Conservation (phyloP, 1,284 basidiomycete genomes). For the Tilletia setariae region DNA sequence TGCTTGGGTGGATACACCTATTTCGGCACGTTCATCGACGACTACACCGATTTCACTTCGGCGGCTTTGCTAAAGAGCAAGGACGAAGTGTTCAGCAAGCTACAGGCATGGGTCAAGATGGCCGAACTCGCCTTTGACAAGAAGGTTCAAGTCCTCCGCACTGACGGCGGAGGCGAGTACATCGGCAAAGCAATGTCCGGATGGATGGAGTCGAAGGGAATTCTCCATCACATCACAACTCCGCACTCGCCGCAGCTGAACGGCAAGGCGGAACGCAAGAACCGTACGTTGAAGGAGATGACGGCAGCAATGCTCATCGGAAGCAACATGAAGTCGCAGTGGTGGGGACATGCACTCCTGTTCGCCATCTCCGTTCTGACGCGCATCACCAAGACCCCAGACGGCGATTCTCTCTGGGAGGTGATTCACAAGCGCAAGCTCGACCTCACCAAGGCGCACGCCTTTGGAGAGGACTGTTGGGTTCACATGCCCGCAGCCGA, state of each 20-base stretch:
- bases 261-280: too few species aligned
- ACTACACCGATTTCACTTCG: background rate
- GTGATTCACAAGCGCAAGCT: background rate
- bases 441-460: background rate
- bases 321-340: background rate
- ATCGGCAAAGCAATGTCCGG: too few species aligned
- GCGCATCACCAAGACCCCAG: background rate
- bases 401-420: background rate
- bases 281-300: background rate
- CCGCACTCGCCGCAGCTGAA: too few species aligned
- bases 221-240: too few species aligned
- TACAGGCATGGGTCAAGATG: background rate
- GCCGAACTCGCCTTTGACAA: background rate
- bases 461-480: background rate
- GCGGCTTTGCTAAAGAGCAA: background rate
- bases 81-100: background rate
- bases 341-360: slow-evolving; percentile 5
- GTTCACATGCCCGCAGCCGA: background rate
- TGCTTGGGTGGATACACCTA: background rate
- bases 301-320: slow-evolving; percentile 7
- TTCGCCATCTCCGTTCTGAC: background rate
- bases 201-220: too few species aligned
- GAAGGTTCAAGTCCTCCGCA: background rate
- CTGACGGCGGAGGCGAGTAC: background rate
- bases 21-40: too few species aligned